Evolutionary conservation across 768 basidiomycete genomes (phyloP).

Genomic region (Xerocomellus intermedius): DNA sequence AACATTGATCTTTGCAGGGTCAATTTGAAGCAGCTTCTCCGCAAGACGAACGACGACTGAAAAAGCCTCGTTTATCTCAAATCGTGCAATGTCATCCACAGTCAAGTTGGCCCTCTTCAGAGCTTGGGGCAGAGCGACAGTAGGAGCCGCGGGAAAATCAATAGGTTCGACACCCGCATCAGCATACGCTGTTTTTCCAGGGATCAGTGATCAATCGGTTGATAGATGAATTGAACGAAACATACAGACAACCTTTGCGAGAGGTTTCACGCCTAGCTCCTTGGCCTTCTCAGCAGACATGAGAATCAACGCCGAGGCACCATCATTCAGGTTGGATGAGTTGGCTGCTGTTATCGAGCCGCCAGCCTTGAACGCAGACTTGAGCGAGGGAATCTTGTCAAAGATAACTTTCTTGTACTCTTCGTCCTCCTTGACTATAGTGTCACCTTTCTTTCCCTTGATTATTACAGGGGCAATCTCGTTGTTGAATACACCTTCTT

Average conservation of each 20-base stretch:
- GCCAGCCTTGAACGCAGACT: slow-evolving; percentile 86
- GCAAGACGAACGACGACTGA: slow-evolving; percentile 89
- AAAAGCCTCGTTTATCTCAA: slow-evolving; percentile 98
- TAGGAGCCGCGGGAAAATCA: slow-evolving; percentile 95
- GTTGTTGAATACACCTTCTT: slow-evolving; percentile 74
- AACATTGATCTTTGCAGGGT: slow-evolving; percentile 86
- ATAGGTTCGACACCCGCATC: slow-evolving; percentile 96
- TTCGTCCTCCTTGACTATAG: slow-evolving; percentile 89
- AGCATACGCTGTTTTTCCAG: slow-evolving; percentile 69
- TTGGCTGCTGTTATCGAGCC: slow-evolving; percentile 96
- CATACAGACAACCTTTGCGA: slow-evolving; percentile 94
- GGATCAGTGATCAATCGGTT: slow-evolving; percentile 2
- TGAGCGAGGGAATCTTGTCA: slow-evolving; percentile 88
- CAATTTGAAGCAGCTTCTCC: slow-evolving; percentile 82
- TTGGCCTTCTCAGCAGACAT: slow-evolving; percentile 92
- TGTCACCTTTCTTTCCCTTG: slow-evolving; percentile 93
- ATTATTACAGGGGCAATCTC: slow-evolving; percentile 91
- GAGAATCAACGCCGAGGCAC: slow-evolving; percentile 92
- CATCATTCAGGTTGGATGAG: slow-evolving; percentile 92
- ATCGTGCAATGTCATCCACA: slow-evolving; percentile 80
- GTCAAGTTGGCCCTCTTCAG: slow-evolving; percentile 84
- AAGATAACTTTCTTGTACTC: slow-evolving; percentile 97
- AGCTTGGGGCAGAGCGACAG: slow-evolving; percentile 85
- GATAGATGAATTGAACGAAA: slow-evolving; percentile 11
- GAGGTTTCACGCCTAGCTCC: slow-evolving; percentile 85